A percentile compares a stretch with the other conserved stretches of the same genome.
phyloP scores from a whole-genome alignment of 2,329 filamentous ascomycete species.

The Blumeria graminis region DNA sequence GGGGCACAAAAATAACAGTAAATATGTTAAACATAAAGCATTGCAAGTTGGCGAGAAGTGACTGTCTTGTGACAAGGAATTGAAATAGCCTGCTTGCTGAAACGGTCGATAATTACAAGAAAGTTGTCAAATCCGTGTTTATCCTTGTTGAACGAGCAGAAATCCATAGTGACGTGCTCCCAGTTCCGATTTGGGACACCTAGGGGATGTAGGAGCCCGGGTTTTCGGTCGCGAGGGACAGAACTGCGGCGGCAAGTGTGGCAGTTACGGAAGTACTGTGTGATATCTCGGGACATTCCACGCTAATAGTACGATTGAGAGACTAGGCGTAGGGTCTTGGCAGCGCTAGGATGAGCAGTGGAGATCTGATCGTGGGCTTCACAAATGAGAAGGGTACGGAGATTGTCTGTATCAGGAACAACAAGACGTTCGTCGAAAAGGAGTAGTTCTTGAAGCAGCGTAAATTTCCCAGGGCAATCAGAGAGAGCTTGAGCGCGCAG shows the following conservation, averaged over 20 bases:
- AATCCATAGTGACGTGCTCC: constrained; percentile 3
- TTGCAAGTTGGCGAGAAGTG: too few relatives aligned
- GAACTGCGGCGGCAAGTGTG: background rate
- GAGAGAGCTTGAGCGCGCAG: background rate
- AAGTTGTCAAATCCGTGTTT: background rate
- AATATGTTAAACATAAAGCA: too few relatives aligned
- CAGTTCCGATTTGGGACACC: background rate
- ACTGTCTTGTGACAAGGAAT: background rate
- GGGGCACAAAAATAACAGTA: too few relatives aligned
- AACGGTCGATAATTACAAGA: background rate
- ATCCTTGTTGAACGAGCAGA: background rate
- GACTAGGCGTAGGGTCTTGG: background rate
- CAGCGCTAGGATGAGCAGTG: background rate
- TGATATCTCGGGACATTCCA: background rate
- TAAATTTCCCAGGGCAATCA: background rate
- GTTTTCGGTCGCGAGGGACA: constrained; percentile 1
- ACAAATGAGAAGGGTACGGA: background rate
- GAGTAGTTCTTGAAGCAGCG: background rate
- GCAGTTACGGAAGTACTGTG: background rate
- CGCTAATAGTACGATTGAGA: background rate
- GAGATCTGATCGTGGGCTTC: background rate
- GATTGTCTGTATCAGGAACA: background rate
- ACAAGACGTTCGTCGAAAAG: background rate
- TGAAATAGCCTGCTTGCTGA: background rate
- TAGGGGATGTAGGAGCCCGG: constrained; percentile 2